phyloP scores from a whole-genome alignment of 768 basidiomycete species.

The Termitomyces sp. region DNA sequence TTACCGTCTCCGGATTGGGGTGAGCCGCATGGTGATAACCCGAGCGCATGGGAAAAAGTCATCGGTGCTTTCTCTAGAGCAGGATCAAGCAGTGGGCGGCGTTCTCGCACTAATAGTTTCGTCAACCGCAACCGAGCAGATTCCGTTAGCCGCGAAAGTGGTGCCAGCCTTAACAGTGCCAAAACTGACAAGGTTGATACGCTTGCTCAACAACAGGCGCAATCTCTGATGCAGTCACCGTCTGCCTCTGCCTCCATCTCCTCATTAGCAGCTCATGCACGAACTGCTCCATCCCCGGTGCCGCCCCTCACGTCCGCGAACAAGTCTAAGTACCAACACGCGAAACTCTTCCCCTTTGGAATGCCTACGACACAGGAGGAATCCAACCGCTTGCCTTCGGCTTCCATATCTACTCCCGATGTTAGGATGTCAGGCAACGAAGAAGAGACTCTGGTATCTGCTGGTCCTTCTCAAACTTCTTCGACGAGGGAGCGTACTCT shows the following conservation, averaged over 20 bases:
- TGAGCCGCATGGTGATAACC: constrained; percentile 51
- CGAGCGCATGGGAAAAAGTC: constrained; percentile 69
- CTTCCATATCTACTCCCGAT: constrained; percentile 44
- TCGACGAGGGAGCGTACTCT: constrained; percentile 60
- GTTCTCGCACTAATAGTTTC: constrained; percentile 78
- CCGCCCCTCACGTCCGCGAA: constrained; percentile 72
- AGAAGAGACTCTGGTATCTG: constrained; percentile 45
- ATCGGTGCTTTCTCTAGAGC: constrained; percentile 65
- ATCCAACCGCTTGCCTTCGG: constrained; percentile 49
- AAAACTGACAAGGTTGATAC: constrained; percentile 53
- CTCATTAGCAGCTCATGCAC: constrained; percentile 55
- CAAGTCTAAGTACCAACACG: constrained; percentile 66
- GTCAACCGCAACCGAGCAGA: constrained; percentile 66
- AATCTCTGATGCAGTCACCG: constrained; percentile 51
- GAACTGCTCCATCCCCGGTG: constrained; percentile 70
- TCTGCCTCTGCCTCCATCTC: constrained; percentile 71
- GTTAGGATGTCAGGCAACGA: constrained; percentile 38
- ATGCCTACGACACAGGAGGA: constrained; percentile 70
- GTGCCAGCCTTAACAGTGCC: constrained; percentile 61
- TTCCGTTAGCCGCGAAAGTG: constrained; percentile 74
- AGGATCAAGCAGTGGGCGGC: constrained; percentile 63
- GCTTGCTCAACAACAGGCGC: constrained; percentile 36
- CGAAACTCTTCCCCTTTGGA: constrained; percentile 88
- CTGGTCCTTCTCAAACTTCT: constrained; percentile 42
- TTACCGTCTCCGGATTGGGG: constrained; percentile 58